Conservation (phyloP, 441 rosid species). For the Populus hybrid region DNA sequence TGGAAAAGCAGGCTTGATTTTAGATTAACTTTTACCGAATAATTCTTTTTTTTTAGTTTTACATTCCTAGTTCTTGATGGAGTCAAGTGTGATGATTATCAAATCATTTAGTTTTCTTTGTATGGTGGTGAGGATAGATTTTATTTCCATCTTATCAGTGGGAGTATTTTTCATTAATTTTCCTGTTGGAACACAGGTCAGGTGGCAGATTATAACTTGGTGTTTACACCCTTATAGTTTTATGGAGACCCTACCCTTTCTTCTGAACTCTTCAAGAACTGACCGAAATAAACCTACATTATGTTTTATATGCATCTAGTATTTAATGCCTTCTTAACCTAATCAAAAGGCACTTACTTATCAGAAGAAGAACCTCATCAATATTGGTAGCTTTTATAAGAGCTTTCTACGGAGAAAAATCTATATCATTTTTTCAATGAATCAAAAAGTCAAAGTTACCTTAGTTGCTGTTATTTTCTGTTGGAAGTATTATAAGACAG, state of each 20-base stretch:
- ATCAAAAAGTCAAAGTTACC: not conserved
- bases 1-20: slow-evolving; percentile 1
- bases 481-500: not conserved
- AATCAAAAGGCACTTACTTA: not conserved
- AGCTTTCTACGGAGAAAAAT: not conserved
- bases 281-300: not conserved
- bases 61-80: slow-evolving; percentile 8
- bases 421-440: not conserved
- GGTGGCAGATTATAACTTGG: not conserved
- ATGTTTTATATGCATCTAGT: not conserved
- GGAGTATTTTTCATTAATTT: not conserved
- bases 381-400: not conserved
- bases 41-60: not conserved
- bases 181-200: not conserved
- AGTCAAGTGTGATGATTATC: not conserved
- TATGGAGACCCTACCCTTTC: not conserved
- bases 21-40: slow-evolving; percentile 4
- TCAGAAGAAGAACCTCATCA: not conserved
- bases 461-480: not conserved
- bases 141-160: not conserved
- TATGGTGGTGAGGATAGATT: not conserved
- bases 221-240: not conserved
- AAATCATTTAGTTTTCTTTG: not conserved
- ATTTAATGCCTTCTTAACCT: not conserved
- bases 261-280: not conserved